A percentile compares a stretch with the other conserved stretches of the same genome.
Conservation (phyloP, 1,284 basidiomycete species). For the Apiotrichum gracile region DNA sequence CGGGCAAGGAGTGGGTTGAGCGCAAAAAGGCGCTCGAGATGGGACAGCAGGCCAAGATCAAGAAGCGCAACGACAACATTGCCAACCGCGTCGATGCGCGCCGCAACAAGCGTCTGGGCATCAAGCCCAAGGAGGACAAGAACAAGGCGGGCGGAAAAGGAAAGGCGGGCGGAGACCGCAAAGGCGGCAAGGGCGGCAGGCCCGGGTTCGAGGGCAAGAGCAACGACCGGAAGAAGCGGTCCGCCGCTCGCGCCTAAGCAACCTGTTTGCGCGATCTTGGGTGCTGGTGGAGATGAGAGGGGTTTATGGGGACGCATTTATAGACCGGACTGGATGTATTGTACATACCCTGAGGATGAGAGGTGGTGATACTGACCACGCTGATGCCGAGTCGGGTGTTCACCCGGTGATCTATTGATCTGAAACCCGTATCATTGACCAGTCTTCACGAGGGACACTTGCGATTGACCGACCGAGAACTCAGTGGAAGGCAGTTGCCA, state of each 20-base stretch:
- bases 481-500: too few species aligned
- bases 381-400: too few species aligned
- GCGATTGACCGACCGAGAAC: too few species aligned
- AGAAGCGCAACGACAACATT: slow-evolving; percentile 84
- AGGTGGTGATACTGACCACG: not conserved
- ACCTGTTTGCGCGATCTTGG: not conserved
- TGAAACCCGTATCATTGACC: too few species aligned
- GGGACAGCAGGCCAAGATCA: slow-evolving; percentile 71
- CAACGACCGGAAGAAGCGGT: slow-evolving; percentile 14
- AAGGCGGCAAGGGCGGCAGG: slow-evolving; percentile 11
- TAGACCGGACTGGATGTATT: slow-evolving; percentile 4
- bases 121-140: slow-evolving; percentile 48
- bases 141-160: slow-evolving; percentile 24
- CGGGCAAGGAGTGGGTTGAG: slow-evolving; percentile 76
- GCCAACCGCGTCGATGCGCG: slow-evolving; percentile 69
- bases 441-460: too few species aligned
- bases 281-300: not conserved
- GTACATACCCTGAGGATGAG: not conserved
- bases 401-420: too few species aligned
- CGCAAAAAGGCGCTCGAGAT: slow-evolving; percentile 68
- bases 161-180: slow-evolving; percentile 3
- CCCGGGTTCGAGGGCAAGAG: slow-evolving; percentile 38
- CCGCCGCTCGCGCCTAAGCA: not conserved
- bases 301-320: not conserved
- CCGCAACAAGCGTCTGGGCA: slow-evolving; percentile 66